Base-by-base conservation (phyloP, 495 filamentous ascomycete genomes). In the Acidiella bohemica region DNA sequence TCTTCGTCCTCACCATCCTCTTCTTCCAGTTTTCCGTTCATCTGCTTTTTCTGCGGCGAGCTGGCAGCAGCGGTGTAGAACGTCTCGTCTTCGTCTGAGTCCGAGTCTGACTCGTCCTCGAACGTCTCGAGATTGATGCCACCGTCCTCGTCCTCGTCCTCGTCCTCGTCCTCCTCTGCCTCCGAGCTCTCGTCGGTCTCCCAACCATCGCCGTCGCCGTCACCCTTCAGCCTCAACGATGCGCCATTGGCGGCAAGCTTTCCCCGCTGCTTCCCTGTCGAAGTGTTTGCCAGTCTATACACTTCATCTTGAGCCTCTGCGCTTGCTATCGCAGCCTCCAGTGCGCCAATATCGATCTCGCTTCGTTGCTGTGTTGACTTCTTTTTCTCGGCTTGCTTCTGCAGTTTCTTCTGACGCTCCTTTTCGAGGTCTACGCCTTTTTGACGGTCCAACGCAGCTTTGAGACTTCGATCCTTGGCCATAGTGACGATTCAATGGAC, bases 341-440 rank as follows among this genome's bases (percentile, higher is more conserved):
- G 57, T 5, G 36, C 47, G 16, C 57, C 54, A 42, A 54, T 54
- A 41, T 58, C 52, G 22, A 51, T 43, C 32, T 56, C 58, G 46
- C 47, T 51, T 44, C 54, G 54, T 53, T 69, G 71, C 45, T 65
- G 67, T 58, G 70, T 47, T 46, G 63, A 62, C 49, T 66, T 70
- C 53, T 67, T 60, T 42, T 68, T 59, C 39, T 56, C 46, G 24
- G 59, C 58, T 14, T 51, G 21, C 32, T 54, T 56, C 20, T 65
- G 59, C 46, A 65, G 45, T 50, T 73, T 79, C 59, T 71, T 73
- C 58, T 76, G 72, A 47, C 75, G 72, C 57, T 83, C 67, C 41
- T 76, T 70, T 36, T 76, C 72, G 49, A 79, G 74, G 47, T 86
- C 73, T 12, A 72, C 64, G 32, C 79, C 74, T 55, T 77, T 50